These are phyloP conservation scores for Rhizophagus sp. DNA, from an alignment of 192 early-diverging fungal genomes.

Conservation along the genomic window DNA sequence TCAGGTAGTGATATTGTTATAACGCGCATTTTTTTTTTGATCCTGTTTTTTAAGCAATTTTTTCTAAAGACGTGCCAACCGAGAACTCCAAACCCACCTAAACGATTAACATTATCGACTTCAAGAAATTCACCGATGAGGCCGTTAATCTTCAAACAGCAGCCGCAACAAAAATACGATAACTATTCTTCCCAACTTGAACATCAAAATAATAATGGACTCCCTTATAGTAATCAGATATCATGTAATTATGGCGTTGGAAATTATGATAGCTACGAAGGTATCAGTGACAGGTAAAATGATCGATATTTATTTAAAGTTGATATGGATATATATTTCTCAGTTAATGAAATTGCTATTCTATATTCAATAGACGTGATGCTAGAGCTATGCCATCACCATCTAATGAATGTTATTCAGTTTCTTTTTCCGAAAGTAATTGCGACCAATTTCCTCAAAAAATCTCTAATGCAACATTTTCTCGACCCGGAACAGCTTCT, in stretches of 20 bases:
- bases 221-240: neutral
- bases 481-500: constrained; percentile 2
- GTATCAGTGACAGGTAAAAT: neutral
- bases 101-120: neutral
- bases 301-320: too few relatives aligned
- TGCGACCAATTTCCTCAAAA: neutral
- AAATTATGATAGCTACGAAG: neutral
- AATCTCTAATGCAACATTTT: neutral
- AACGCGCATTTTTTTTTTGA: neutral
- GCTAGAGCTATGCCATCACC: neutral
- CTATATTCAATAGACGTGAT: neutral
- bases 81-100: constrained; percentile 19
- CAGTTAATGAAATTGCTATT: neutral
- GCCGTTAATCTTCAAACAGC: neutral
- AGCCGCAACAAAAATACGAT: neutral
- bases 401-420: neutral
- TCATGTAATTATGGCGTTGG: neutral
- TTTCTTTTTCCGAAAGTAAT: neutral
- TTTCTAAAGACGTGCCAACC: neutral
- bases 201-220: neutral
- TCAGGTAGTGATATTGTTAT: neutral
- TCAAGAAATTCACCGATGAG: neutral
- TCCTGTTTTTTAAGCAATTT: neutral
- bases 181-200: neutral
- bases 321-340: too few relatives aligned